Conservation (phyloP, 345 rosid species). For the Acer yangbiense region DNA sequence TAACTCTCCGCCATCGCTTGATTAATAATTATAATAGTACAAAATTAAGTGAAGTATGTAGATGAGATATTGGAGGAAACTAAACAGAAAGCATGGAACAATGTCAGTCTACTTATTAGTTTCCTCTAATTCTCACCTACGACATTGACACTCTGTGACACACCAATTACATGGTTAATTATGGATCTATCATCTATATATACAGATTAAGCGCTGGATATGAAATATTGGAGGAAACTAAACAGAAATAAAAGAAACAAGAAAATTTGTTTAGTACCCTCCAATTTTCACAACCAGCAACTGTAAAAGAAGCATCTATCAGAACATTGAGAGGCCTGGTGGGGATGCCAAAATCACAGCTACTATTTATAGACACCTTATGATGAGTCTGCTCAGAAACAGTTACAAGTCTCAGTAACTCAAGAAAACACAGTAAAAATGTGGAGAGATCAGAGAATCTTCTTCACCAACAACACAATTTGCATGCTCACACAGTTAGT, state of each 20-base stretch:
- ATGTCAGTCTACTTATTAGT: neutral
- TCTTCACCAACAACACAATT: neutral
- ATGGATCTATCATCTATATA: neutral
- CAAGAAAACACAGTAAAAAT: neutral
- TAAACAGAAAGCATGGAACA: neutral
- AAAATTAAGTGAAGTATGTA: neutral
- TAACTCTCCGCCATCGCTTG: neutral
- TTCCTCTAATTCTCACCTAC: slow-evolving; percentile 18
- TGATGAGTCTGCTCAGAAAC: neutral
- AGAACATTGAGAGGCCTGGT: neutral
- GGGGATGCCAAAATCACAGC: neutral
- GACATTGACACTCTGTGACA: neutral
- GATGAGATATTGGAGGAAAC: slow-evolving; percentile 11
- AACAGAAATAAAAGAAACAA: neutral
- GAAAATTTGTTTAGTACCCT: neutral
- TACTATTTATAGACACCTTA: neutral
- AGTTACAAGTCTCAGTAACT: neutral
- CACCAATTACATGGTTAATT: neutral
- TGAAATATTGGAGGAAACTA: slow-evolving; percentile 14
- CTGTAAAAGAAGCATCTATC: neutral
- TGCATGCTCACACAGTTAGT: neutral
- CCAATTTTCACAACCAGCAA: neutral
- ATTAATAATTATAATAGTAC: neutral
- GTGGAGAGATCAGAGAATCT: neutral
- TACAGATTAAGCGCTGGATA: neutral